phyloP scores from a whole-genome alignment of 2,329 filamentous ascomycete genomes.

The Verticillium dahliae region DNA sequence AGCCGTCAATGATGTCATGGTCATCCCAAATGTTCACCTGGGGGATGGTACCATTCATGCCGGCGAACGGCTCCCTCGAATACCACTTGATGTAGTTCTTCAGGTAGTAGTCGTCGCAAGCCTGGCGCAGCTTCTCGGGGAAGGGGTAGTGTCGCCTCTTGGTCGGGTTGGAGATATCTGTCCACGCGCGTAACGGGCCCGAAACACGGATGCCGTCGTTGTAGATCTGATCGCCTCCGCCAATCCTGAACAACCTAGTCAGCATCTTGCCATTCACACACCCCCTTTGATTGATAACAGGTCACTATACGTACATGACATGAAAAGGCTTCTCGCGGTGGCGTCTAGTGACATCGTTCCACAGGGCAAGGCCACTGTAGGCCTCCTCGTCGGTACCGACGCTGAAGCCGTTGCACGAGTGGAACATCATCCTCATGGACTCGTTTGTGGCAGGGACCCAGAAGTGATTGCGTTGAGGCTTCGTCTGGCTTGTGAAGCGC shows the following conservation, averaged over 20 bases:
- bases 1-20: constrained; percentile 89
- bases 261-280: constrained; percentile 33
- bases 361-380: constrained; percentile 86
- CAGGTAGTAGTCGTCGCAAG: constrained; percentile 86
- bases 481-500: constrained; percentile 50
- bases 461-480: constrained; percentile 61
- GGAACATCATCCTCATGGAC: constrained; percentile 97
- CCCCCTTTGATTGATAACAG: background rate
- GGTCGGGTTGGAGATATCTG: constrained; percentile 72
- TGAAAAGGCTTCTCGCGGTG: constrained; percentile 82
- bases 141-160: constrained; percentile 77
- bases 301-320: constrained; percentile 54
- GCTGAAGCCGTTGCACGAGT: constrained; percentile 96
- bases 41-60: constrained; percentile 84
- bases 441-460: constrained; percentile 77
- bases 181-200: constrained; percentile 78
- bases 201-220: constrained; percentile 86
- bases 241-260: constrained; percentile 42
- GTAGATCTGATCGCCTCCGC: constrained; percentile 93
- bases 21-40: constrained; percentile 99
- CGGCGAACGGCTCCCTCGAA: constrained; percentile 73
- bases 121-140: constrained; percentile 68
- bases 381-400: constrained; percentile 77
- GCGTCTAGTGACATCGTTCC: constrained; percentile 84
- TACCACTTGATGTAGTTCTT: constrained; percentile 83